These are phyloP conservation scores for Chaetomiaceae sp. DNA, from an alignment of 2,329 filamentous ascomycete species.

Conservation along the genomic window DNA sequence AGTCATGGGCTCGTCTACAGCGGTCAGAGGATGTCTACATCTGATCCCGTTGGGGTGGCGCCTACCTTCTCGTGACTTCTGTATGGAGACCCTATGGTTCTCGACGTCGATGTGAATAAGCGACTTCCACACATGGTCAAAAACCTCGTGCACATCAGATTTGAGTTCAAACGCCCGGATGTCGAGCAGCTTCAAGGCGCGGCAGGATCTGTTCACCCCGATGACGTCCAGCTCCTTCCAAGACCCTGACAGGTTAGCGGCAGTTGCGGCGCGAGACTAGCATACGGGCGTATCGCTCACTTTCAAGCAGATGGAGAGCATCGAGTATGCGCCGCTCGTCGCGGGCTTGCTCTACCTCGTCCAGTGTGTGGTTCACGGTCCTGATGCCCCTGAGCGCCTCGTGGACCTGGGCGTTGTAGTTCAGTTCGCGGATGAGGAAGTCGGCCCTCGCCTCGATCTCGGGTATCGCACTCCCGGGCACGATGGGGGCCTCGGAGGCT, in stretches of 20 bases:
- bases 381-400: slow-evolving; percentile 46
- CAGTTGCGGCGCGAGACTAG: neutral
- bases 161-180: slow-evolving; percentile 61
- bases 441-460: slow-evolving; percentile 48
- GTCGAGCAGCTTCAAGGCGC: slow-evolving; percentile 59
- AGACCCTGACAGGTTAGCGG: slow-evolving; percentile 39
- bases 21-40: slow-evolving; percentile 18
- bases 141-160: slow-evolving; percentile 56
- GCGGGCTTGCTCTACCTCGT: slow-evolving; percentile 53
- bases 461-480: slow-evolving; percentile 46
- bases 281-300: slow-evolving; percentile 32
- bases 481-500: slow-evolving; percentile 60
- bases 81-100: slow-evolving; percentile 50
- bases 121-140: slow-evolving; percentile 64
- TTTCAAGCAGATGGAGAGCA: slow-evolving; percentile 50
- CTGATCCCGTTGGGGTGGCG: neutral
- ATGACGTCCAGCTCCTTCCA: slow-evolving; percentile 54
- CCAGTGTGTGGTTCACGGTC: slow-evolving; percentile 54
- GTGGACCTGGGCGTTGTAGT: slow-evolving; percentile 53
- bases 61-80: slow-evolving; percentile 45
- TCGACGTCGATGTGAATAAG: slow-evolving; percentile 58
- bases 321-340: slow-evolving; percentile 51
- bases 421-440: slow-evolving; percentile 53
- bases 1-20: slow-evolving; percentile 44
- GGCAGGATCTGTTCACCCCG: slow-evolving; percentile 54